Base-by-base conservation (phyloP, 257 asterid species). In the Ehretia macrophylla region DNA sequence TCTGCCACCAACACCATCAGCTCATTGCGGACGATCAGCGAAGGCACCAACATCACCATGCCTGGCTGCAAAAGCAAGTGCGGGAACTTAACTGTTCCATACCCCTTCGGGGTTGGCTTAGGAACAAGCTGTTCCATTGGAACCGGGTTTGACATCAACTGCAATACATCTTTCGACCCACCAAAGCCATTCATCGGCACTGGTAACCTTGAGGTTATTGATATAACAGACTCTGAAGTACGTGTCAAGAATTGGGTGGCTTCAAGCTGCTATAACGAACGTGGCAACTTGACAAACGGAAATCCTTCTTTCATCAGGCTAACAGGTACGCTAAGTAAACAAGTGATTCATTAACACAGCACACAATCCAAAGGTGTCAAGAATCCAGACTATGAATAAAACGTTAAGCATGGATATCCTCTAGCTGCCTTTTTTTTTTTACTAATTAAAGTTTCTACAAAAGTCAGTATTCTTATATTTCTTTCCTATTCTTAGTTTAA, bases 1-100 rank as follows among this genome's bases (percentile, higher is more conserved):
- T 38, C 44, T 38, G 11, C 51, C 8, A 18, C 56, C 56, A 50
- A 17, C 23, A 20, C 55, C 22, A 50, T 10, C 12, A 17, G 50
- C 17, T 17, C 50, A 17, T 12, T 16, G 50, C 0, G 13, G 55
- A 8, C 55, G 14, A 42, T 42, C 47, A 42, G 47, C 27, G 20
- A 64, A 32, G 68, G 62, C 10, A 21, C 59, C 16, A 67, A 14
- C 44, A 19, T 63, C 23, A 47, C 81, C 11, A 66, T 64, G 32
- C 77, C 81, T 23, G 63, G 66, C 19, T 84, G 91, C 73, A 71
- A 22, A 9, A 59, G 60, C 58, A 17, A 48, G 60, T 83, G 91
- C 4, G 91, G 88, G 0, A 72, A 76, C 71, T 0, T 76, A 5
- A 72, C 85, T 1, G 74, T 81, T 10, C 84, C 80, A 2, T 84